Evolutionary conservation across 1,139 yeast species (phyloP), one percentile per base, ranked within the genome.

Genomic region (Meyerozyma sp.): DNA sequence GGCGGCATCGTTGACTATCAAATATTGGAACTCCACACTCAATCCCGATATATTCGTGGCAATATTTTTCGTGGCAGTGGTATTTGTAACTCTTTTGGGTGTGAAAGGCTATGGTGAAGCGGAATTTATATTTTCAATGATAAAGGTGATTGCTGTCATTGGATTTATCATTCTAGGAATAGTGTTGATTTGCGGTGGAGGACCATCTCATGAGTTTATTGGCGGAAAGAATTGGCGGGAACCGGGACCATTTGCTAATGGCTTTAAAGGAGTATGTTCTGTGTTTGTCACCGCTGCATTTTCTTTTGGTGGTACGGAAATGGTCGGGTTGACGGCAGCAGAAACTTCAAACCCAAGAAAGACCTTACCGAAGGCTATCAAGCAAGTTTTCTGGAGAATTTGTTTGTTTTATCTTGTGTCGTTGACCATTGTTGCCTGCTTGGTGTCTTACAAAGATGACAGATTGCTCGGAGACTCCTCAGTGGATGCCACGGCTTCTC

Each of bases 301-400:
- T 51, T 60, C 69, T 39, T 66, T 66, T 46, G 73, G 73, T 40
- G 75, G 74, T 32, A 65, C 73, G 18, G 60, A 56, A 41, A 52
- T 56, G 53, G 56, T 56, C 8, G 60, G 59, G 2, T 50, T 57
- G 43, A 59, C 59, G 2, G 61, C 61, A 8, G 70, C 71, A 29
- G 75, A 70, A 54, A 56, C 72, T n/a, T 57, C 53, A n/a, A 62
- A 68, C 49, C 81, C 71, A 43, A 73, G 84, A 60, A 74, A 72
- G 55, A 68, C 84, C 7, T 70, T 85, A 43, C 89, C 91, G 44
- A 66, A 70, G 46, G 89, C 90, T 32, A 78, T 80, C 49, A 83
- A 82, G 59, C 89, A 82, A 55, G 88, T 83, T 18, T 78, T 82
- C 62, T 82, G 86, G 83, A 75, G 91, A 67, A 79, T 84, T 49